These are phyloP conservation scores for Thozetella sp. DNA, from an alignment of 495 filamentous ascomycete species.

Conservation along the genomic window DNA sequence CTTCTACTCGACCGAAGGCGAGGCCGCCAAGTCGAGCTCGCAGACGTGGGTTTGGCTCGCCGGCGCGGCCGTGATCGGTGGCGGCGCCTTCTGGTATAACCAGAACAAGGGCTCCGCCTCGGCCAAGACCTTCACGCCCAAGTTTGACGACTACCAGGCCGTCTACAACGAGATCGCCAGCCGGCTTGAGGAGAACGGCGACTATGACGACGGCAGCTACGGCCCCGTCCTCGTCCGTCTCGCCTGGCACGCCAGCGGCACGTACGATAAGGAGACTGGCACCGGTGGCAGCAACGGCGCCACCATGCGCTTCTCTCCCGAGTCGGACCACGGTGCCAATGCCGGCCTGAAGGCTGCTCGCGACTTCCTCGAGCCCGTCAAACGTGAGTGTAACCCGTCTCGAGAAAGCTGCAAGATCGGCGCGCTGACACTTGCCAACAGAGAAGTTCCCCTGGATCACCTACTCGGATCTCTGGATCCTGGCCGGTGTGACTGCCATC, in stretches of 20 bases:
- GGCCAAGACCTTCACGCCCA: conserved; percentile 67
- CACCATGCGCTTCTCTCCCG: conserved; percentile 96
- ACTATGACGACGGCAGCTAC: conserved; percentile 97
- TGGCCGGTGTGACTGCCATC: conserved; percentile 81
- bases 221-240: conserved; percentile 86
- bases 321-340: conserved; percentile 91
- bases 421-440: conserved; percentile 38
- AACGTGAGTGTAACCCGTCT: conserved; percentile 51
- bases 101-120: conserved; percentile 51
- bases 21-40: conserved; percentile 58
- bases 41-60: conserved; percentile 39
- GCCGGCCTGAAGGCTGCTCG: conserved; percentile 86
- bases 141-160: conserved; percentile 89
- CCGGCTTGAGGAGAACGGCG: conserved; percentile 81
- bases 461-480: conserved; percentile 96
- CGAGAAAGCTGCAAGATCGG: not conserved
- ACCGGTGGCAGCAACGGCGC: conserved; percentile 96
- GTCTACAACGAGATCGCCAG: conserved; percentile 89
- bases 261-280: conserved; percentile 84
- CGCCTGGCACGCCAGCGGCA: conserved; percentile 86
- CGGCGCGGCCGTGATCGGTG: conserved; percentile 57
- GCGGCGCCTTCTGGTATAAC: conserved; percentile 70
- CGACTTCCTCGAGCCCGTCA: conserved; percentile 90
- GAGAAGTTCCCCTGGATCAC: conserved; percentile 91
- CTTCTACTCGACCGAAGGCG: conserved; percentile 74